Evolutionary conservation across 2,329 filamentous ascomycete genomes (phyloP), one percentile per base, ranked within the genome.

Genomic region (Colletotrichum tofieldiae): DNA sequence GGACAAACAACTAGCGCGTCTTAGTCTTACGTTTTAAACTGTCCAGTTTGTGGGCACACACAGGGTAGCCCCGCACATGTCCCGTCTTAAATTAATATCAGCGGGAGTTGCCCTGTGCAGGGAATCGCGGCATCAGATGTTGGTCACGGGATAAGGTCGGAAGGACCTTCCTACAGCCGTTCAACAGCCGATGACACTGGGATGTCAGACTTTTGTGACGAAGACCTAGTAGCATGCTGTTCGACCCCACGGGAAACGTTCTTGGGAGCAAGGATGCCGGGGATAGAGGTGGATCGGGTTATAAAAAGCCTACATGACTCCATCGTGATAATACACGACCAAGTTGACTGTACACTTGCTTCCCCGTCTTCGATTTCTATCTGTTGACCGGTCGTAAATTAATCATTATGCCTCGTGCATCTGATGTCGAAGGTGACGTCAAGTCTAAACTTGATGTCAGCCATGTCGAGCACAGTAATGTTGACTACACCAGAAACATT

Each of bases 401-500:
- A 32, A 39, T 20, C 39, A 35, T 51, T 37, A 73, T 73, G 71
- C 54, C 55, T 65, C 45, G 62, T 29, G 65, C 54, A 68, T 56
- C 59, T 45, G 74, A 77, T 41, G n/a, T 76, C 49, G 78, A 79
- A 72, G 76, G 74, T 37, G 75, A 78, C 55, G 55, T 75, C 64
- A 64, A 73, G 68, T 41, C 41, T 29, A 60, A 66, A 41, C 58
- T 73, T 32, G 67, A 75, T 71, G 72, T 74, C 54, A 58, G 45
- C 39, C 65, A 72, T 11, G 62, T 76, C 62, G 67, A 76, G 43
- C 73, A 78, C 56, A 66, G 75, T 7, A 75, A 75, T 23, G 67
- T 76, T 3, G 77, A 79, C 56, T 79, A 80, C 58, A 64, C 74
- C 20, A 76, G 75, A 32, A 82, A 82, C 71, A 71, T 81, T 9